phyloP scores from a whole-genome alignment of 192 early-diverging fungal genomes.

The Podila epigama region DNA sequence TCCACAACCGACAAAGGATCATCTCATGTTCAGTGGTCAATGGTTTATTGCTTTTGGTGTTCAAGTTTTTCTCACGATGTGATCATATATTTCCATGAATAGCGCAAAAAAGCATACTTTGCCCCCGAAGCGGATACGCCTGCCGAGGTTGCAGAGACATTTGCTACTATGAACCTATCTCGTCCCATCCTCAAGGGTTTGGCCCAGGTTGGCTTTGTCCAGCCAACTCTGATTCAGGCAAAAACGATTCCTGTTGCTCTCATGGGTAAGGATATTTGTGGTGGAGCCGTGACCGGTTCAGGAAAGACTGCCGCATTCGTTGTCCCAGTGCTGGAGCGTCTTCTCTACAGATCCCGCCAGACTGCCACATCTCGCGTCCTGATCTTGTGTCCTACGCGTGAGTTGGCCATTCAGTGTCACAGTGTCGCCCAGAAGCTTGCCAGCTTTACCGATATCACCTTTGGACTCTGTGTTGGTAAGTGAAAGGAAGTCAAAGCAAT shows the following conservation, averaged over 20 bases:
- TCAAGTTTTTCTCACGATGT: background rate
- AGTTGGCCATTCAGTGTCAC: constrained; percentile 97
- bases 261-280: constrained; percentile 97
- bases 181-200: constrained; percentile 95
- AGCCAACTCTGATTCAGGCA: constrained; percentile 95
- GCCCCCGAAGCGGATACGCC: constrained; percentile 56
- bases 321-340: constrained; percentile 93
- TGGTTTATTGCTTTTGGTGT: too few relatives aligned
- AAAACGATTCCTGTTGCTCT: constrained; percentile 93
- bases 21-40: too few relatives aligned
- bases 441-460: constrained; percentile 86
- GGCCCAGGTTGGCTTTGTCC: constrained; percentile 84
- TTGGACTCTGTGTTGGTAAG: constrained; percentile 81
- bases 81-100: background rate
- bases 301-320: constrained; percentile 99
- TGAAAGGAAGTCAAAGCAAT: background rate
- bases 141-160: constrained; percentile 71
- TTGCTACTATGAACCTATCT: constrained; percentile 91
- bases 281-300: constrained; percentile 97
- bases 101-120: constrained; percentile 72
- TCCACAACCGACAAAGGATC: too few relatives aligned
- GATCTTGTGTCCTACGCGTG: constrained; percentile 95
- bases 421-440: constrained; percentile 88
- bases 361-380: constrained; percentile 83
- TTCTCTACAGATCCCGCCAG: constrained; percentile 89